Percentiles rank a stretch among this genome's conserved stretches.
These are phyloP conservation scores for Amoebophrya sp. DNA, from an alignment of 169 alveolate species.

Conservation along the genomic window DNA sequence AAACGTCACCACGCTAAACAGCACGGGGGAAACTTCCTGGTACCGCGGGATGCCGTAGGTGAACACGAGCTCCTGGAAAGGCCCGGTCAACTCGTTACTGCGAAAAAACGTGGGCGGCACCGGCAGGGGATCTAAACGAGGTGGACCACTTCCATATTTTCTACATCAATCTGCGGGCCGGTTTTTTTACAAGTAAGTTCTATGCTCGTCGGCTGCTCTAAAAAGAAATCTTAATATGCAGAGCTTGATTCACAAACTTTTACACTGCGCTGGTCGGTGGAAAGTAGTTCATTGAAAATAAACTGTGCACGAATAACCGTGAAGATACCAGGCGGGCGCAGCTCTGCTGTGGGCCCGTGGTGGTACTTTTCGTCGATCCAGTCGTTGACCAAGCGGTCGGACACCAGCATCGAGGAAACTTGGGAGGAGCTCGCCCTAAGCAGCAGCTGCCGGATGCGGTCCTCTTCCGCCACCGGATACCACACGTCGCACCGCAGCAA, in stretches of 20 bases:
- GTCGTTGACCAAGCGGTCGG: not conserved
- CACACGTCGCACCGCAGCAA: conserved; percentile 84
- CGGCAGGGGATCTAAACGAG: too few relatives aligned
- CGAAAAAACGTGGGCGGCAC: conserved; percentile 89
- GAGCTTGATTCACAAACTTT: too few relatives aligned
- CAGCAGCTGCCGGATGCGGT: conserved; percentile 64
- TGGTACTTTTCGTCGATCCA: not conserved
- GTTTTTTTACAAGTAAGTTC: too few relatives aligned
- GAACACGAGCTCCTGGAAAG: conserved; percentile 83
- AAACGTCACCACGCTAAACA: conserved; percentile 86
- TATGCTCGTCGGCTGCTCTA: too few relatives aligned
- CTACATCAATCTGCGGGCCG: too few relatives aligned
- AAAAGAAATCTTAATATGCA: too few relatives aligned
- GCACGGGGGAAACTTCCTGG: conserved; percentile 45
- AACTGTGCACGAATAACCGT: too few relatives aligned
- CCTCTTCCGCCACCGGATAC: conserved; percentile 85
- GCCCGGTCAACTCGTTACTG: conserved; percentile 76
- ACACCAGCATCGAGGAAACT: not conserved
- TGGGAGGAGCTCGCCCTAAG: not conserved
- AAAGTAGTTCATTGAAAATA: too few relatives aligned
- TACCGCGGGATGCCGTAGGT: conserved; percentile 62
- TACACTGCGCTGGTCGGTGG: too few relatives aligned
- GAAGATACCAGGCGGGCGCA: too few relatives aligned
- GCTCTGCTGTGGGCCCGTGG: too few relatives aligned
- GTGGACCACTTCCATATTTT: too few relatives aligned